Evolutionary conservation across 148 eudicot genomes (phyloP).

Genomic region (Spergularia marina): DNA sequence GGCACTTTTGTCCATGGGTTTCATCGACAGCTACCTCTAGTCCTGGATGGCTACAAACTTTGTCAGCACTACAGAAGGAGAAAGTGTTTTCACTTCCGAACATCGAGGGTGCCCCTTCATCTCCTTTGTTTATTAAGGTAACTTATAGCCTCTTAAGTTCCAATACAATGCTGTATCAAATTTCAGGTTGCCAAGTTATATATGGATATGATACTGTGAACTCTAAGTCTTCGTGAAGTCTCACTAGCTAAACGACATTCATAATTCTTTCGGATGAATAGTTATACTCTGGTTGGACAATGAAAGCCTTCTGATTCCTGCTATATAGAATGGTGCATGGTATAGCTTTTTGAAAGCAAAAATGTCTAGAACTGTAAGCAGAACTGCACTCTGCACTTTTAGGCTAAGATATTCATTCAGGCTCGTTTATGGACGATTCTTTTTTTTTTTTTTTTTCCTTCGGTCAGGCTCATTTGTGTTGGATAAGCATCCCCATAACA

Average conservation of each 20-base stretch:
- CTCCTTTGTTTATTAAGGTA: slow-evolving; percentile 81
- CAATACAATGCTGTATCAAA: background rate
- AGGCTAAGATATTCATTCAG: background rate
- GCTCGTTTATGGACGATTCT: background rate
- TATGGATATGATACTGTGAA: background rate
- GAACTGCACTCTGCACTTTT: no score
- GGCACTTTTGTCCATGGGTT: slow-evolving; percentile 93
- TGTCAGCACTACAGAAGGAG: slow-evolving; percentile 71
- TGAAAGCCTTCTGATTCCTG: background rate
- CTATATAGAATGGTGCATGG: background rate
- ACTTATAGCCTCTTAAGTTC: slow-evolving; percentile 6
- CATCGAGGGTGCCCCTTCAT: slow-evolving; percentile 38
- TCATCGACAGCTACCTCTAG: slow-evolving; percentile 38
- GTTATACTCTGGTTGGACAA: background rate
- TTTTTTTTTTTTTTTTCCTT: no score
- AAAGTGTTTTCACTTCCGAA: slow-evolving; percentile 55
- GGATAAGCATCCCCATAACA: slow-evolving; percentile 3
- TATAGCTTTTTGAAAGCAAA: background rate
- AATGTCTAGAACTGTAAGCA: background rate
- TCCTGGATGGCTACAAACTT: slow-evolving; percentile 86
- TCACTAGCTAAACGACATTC: background rate
- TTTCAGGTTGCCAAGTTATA: background rate
- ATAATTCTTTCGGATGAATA: background rate
- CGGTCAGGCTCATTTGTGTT: background rate
- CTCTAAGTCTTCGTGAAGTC: background rate